Conservation (phyloP, 352 stramenopile genomes). For the Phytophthora sp. region DNA sequence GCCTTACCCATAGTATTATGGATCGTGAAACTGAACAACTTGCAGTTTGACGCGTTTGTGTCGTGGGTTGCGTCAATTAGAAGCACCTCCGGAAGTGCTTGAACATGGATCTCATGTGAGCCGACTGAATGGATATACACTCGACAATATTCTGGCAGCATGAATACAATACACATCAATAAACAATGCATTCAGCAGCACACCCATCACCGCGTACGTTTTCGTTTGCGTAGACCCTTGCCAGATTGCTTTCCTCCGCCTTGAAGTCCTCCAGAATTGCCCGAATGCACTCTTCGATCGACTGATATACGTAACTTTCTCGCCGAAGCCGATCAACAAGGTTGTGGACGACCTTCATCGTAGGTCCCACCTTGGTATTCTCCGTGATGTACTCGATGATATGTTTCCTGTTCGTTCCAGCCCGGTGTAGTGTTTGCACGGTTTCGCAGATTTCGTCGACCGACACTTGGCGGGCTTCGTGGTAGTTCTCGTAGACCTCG, state of each 20-base stretch:
- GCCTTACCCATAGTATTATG: too few species aligned
- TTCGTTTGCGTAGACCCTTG: conserved; percentile 2
- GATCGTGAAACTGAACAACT: too few species aligned
- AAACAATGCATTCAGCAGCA: too few species aligned
- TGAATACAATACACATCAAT: too few species aligned
- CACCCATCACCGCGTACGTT: background rate
- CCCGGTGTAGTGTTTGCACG: conserved; percentile 1
- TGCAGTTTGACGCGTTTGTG: too few species aligned
- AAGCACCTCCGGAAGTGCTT: too few species aligned
- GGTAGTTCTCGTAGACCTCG: conserved; percentile 4
- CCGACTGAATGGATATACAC: too few species aligned
- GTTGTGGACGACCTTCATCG: conserved; percentile 15
- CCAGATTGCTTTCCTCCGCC: too few species aligned
- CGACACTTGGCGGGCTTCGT: background rate
- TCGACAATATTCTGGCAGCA: too few species aligned
- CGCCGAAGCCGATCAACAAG: background rate
- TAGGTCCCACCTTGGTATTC: background rate
- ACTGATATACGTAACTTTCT: conserved; percentile 8
- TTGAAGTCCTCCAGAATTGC: conserved; percentile 15
- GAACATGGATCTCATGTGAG: too few species aligned
- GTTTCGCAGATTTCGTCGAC: background rate
- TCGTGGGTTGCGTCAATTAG: too few species aligned
- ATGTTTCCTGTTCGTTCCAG: conserved; percentile 1
- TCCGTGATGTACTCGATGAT: conserved; percentile 19
- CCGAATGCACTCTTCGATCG: conserved; percentile 5